Evolutionary conservation across 2,329 filamentous ascomycete species (phyloP), one percentile per base, ranked within the genome.

Genomic region (Colletotrichum musicola): DNA sequence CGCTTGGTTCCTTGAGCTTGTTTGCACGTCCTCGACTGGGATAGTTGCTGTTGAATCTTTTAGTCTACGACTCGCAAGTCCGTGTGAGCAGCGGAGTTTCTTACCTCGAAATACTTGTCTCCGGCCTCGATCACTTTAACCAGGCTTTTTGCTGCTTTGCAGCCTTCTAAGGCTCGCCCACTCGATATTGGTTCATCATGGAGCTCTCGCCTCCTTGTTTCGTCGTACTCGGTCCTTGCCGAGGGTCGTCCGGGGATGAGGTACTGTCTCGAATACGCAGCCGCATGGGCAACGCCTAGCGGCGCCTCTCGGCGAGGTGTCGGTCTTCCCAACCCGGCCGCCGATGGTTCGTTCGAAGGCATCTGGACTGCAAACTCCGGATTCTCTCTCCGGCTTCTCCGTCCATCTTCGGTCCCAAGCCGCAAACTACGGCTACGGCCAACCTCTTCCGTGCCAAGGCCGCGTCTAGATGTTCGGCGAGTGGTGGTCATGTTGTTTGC

Each of bases 51-150:
- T 16, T 6, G 10, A 22, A 25, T 9, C 9, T 22, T n/a, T 62
- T 16, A 54, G 59, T 30, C 16, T 14, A 38, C 13, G n/a, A 3
- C 22, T 9, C 12, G 3, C 25, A 47, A 30, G 22, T n/a, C n/a
- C 49, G 22, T 22, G 10, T 20, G 50, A 10, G 61, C 35, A 42
- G 30, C 14, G 9, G 42, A 14, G 40, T n/a, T 35, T 35, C 38
- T 47, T 46, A 58, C 56, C 30, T 44, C 64, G 22, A 64, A 68
- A 20, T 64, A 59, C 14, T 20, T 6, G 27, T 68, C 54, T 30
- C 61, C 61, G 16, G 54, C 47, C 14, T 47, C 30, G 6, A 54
- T 54, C 22, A 64, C 38, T 18, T 25, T 64, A 1, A 14, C 47
- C 53, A 68, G 40, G 30, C 47, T 59, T n/a, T 22, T 53, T 22